phyloP scores from a whole-genome alignment of 73 alveolate genomes.

The Symbiodinium natans region DNA sequence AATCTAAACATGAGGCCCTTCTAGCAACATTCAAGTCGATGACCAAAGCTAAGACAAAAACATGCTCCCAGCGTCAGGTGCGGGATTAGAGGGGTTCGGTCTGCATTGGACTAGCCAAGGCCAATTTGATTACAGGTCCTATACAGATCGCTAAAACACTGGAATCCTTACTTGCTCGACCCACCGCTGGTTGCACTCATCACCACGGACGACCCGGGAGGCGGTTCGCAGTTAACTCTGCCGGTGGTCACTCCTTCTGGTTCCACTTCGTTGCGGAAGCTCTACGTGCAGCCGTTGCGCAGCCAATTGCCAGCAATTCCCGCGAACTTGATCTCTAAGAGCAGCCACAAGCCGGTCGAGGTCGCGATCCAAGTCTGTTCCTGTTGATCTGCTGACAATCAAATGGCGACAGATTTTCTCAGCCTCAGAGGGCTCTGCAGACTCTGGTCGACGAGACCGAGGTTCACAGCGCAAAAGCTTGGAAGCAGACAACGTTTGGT shows the following conservation, averaged over 20 bases:
- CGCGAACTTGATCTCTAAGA: neutral
- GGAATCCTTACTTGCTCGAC: too few relatives aligned
- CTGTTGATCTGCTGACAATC: neutral
- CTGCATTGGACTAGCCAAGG: too few relatives aligned
- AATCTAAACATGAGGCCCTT: too few relatives aligned
- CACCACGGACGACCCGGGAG: neutral
- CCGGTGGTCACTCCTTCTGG: neutral
- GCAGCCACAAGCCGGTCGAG: neutral
- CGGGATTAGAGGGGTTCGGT: too few relatives aligned
- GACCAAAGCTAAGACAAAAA: too few relatives aligned
- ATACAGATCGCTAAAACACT: too few relatives aligned
- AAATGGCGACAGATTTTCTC: neutral
- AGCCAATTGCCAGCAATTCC: neutral
- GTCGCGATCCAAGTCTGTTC: neutral
- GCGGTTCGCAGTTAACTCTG: neutral
- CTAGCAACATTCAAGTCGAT: too few relatives aligned
- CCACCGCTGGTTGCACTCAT: neutral
- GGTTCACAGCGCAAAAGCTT: neutral
- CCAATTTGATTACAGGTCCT: too few relatives aligned
- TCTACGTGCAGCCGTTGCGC: neutral
- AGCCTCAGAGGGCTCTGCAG: neutral
- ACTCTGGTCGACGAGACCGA: neutral
- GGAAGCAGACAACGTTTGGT: neutral
- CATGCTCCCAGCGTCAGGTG: too few relatives aligned
- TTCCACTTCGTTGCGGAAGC: neutral